phyloP scores from a whole-genome alignment of 2,329 filamentous ascomycete species.

The Colletotrichum sp. region DNA sequence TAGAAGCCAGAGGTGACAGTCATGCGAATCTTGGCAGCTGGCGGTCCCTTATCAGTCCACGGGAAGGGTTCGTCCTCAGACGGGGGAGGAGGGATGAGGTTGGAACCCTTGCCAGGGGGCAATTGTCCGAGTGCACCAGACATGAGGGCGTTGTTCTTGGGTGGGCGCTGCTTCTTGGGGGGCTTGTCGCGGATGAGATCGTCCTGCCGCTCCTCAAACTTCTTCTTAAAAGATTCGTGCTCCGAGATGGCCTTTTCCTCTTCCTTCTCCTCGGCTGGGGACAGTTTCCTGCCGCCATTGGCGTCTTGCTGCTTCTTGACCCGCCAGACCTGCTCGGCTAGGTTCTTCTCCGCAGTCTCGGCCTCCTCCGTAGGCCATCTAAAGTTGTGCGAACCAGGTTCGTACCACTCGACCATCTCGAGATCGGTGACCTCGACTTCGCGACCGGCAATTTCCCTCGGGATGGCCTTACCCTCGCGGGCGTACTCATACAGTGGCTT shows the following conservation, averaged over 20 bases:
- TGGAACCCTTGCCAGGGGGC: conserved; percentile 56
- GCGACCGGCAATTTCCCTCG: conserved; percentile 81
- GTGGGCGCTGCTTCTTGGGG: conserved; percentile 38
- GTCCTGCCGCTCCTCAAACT: conserved; percentile 63
- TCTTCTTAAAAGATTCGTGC: conserved; percentile 62
- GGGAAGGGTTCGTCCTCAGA: conserved; percentile 55
- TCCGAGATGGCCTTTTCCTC: conserved; percentile 60
- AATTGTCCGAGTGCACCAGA: conserved; percentile 60
- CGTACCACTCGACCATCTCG: conserved; percentile 84
- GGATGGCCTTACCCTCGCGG: conserved; percentile 84
- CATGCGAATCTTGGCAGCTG: conserved; percentile 85
- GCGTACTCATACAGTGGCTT: conserved; percentile 98
- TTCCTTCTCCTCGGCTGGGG: conserved; percentile 58
- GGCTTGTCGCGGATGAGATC: conserved; percentile 58
- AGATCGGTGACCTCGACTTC: conserved; percentile 79
- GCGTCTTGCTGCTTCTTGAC: conserved; percentile 61
- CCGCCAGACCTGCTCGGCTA: conserved; percentile 75
- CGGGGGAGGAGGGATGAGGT: conserved; percentile 56
- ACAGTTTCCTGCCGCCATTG: conserved; percentile 47
- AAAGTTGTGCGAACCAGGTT: conserved; percentile 80
- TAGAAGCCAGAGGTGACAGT: conserved; percentile 97
- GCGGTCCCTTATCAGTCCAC: conserved; percentile 67
- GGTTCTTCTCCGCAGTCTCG: conserved; percentile 73
- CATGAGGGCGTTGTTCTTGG: conserved; percentile 53
- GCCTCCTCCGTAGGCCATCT: conserved; percentile 83